phyloP scores from a whole-genome alignment of 495 filamentous ascomycete genomes.

The Podospora anserina region DNA sequence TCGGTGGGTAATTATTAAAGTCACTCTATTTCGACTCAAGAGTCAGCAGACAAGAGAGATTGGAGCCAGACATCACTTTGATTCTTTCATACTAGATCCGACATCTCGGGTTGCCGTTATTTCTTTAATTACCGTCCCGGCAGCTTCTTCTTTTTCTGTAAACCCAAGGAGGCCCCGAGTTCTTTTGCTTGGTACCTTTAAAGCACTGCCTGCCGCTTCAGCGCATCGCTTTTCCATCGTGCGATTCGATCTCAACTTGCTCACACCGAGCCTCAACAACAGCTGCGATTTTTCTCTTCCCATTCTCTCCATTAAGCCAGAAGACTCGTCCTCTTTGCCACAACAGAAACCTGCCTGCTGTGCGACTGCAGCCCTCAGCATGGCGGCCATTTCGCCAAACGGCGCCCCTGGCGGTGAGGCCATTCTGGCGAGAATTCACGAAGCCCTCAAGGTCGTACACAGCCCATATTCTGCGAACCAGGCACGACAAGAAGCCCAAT shows the following conservation, averaged over 20 bases:
- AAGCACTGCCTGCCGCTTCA: background rate
- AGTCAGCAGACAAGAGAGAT: background rate
- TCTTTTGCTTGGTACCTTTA: background rate
- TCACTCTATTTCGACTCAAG: background rate
- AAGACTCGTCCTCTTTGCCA: background rate
- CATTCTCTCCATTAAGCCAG: background rate
- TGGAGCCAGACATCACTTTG: constrained; percentile 2
- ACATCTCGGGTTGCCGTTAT: background rate
- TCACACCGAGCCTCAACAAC: background rate
- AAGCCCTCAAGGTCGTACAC: constrained; percentile 83
- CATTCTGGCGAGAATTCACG: constrained; percentile 61
- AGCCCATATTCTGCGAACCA: constrained; percentile 77
- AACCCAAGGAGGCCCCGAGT: background rate
- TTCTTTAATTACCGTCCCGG: background rate
- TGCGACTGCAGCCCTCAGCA: background rate
- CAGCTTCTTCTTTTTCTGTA: background rate
- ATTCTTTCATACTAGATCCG: background rate
- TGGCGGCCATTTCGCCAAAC: constrained; percentile 23
- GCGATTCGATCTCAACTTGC: background rate
- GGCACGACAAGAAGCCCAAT: constrained; percentile 75
- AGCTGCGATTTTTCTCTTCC: background rate
- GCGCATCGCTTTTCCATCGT: constrained; percentile 4
- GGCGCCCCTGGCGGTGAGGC: constrained; percentile 28
- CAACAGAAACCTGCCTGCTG: background rate
- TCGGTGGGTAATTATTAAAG: constrained; percentile 11